phyloP scores from a whole-genome alignment of 1,284 basidiomycete genomes.

The Schizophyllum commune region DNA sequence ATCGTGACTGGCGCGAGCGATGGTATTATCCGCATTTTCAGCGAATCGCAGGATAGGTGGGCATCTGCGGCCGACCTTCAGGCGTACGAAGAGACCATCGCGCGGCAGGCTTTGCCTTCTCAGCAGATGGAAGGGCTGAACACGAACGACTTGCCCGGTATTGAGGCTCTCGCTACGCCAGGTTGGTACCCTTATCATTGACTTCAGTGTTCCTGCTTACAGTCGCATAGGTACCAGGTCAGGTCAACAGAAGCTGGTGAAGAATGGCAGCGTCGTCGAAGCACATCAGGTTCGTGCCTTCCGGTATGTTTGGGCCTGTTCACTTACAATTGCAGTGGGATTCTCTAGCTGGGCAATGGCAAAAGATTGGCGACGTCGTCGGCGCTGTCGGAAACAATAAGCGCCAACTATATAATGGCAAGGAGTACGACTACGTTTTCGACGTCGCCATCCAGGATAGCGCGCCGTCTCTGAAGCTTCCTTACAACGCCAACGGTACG shows the following conservation, averaged over 20 bases:
- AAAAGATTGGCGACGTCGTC: conserved; percentile 93
- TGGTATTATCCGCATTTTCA: conserved; percentile 84
- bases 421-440: conserved; percentile 98
- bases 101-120: conserved; percentile 59
- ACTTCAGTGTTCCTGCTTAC: conserved; percentile 10
- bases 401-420: conserved; percentile 82
- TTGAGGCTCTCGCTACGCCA: conserved; percentile 69
- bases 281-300: conserved; percentile 66
- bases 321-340: conserved; percentile 57
- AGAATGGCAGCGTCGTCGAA: conserved; percentile 71
- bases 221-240: conserved; percentile 68
- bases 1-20: conserved; percentile 84
- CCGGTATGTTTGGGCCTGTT: conserved; percentile 1
- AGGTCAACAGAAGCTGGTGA: conserved; percentile 90
- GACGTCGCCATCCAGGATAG: conserved; percentile 96
- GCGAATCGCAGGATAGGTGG: conserved; percentile 64
- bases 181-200: conserved; percentile 37
- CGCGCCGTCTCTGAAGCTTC: conserved; percentile 87
- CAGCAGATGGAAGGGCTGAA: conserved; percentile 92
- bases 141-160: conserved; percentile 79
- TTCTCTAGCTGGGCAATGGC: conserved; percentile 60
- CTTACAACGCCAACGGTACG: conserved; percentile 84
- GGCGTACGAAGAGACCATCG: conserved; percentile 66
- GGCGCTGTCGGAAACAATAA: conserved; percentile 77
- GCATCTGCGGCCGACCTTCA: conserved; percentile 63